These are phyloP conservation scores for Globisporangium rhizosaccharum DNA, from an alignment of 352 stramenopile genomes.

Conservation along the genomic window DNA sequence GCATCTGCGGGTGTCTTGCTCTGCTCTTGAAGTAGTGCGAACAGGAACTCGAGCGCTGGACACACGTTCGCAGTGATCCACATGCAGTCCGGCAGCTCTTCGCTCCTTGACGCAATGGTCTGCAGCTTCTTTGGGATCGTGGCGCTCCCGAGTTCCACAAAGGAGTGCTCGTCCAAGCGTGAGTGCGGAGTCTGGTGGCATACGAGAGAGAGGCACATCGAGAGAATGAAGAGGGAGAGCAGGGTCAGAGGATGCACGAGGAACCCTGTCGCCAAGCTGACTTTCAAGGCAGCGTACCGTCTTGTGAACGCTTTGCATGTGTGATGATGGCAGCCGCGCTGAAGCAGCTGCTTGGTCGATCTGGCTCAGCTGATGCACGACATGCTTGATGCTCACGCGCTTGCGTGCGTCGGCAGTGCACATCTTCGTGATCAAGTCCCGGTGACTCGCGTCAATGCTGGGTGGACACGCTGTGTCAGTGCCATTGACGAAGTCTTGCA, in stretches of 20 bases:
- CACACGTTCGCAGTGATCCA: conserved; percentile 1
- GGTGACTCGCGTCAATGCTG: conserved; percentile 1
- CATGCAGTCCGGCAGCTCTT: neutral
- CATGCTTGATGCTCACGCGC: neutral
- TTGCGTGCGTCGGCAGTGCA: neutral
- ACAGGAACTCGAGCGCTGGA: conserved; percentile 3
- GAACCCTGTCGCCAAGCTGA: too few species aligned
- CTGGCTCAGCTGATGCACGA: too few species aligned
- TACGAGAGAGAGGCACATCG: too few species aligned
- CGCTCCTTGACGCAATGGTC: neutral
- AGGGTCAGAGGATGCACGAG: too few species aligned
- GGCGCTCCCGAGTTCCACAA: neutral
- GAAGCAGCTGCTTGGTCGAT: too few species aligned
- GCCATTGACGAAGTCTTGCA: too few species aligned
- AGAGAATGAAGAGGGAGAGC: too few species aligned
- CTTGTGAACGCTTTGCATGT: too few species aligned
- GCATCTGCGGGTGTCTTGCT: neutral
- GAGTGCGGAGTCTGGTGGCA: too few species aligned
- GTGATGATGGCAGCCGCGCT: too few species aligned
- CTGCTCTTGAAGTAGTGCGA: neutral
- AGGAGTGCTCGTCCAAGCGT: neutral
- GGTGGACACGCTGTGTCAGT: neutral
- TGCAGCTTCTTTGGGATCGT: neutral
- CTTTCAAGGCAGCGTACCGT: too few species aligned
- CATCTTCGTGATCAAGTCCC: neutral